Evolutionary conservation across 208 protist species (phyloP), one percentile per base, ranked within the genome.

Genomic region (Borovskyia barvae): DNA sequence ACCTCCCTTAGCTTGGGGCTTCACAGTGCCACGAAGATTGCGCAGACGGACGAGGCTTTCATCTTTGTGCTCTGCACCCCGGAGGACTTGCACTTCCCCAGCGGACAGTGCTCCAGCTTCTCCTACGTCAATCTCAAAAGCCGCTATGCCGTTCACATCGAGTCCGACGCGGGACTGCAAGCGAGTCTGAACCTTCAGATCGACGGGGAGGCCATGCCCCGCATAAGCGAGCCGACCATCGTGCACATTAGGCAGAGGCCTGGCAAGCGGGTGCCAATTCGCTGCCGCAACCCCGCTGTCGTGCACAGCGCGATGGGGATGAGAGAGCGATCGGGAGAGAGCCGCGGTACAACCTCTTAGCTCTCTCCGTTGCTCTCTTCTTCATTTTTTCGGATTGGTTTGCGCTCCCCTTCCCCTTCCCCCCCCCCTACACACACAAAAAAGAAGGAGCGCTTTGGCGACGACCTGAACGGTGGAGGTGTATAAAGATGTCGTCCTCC

Each of bases 31-130:
- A 62, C 41, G 1, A 90, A 88, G 56, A 53, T 94, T 22, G 62
- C 77, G 42, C 87, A 94, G 62, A 54, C 74, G 8, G 36, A 55
- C n/a, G 87, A 92, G 60, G 53, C 86, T 50, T 84, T 85, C 40
- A 45, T 80, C 9, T 94, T 91, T 65, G 63, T 90, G n/a, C 52
- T 83, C 3, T 94, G 87, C 68, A 84, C 70, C 14, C 82, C 87
- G 1, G 64, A 80, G n/a, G 84, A 91, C 46, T 52, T 94, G 14
- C 32, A 61, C 41, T 69, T 48, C 28, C 51, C 42, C 30, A 39
- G 45, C 25, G 61, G 37, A 32, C 46, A 52, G 25, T 56, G 46
- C 41, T 73, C 66, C 30, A 15, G 46, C 52, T 78, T 77, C 65
- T 70, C 74, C 17, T 48, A 52, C 30, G n/a, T 25, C 15, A 8